These are phyloP conservation scores for Blastobotrys ciferrii DNA, from an alignment of 1,139 yeast species.

Conservation along the genomic window DNA sequence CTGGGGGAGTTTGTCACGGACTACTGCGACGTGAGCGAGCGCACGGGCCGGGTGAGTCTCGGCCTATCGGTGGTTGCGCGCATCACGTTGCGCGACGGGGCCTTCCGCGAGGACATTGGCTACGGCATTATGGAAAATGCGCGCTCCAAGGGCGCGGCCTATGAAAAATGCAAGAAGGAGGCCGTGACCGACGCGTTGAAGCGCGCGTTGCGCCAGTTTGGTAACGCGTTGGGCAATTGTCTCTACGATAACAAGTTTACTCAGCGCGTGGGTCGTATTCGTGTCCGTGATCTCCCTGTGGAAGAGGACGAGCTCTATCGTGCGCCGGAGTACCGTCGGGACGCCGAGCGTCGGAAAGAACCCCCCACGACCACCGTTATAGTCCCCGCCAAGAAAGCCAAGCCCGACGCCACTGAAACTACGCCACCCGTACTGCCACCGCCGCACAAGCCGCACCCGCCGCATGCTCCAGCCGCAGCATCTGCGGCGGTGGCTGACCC, in stretches of 20 bases:
- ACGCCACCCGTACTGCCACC: neutral
- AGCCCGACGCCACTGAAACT: neutral
- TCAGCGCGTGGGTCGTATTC: slow-evolving; percentile 50
- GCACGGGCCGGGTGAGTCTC: slow-evolving; percentile 48
- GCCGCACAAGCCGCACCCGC: no score
- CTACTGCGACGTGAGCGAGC: slow-evolving; percentile 32
- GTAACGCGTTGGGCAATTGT: slow-evolving; percentile 75
- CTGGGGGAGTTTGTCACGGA: slow-evolving; percentile 41
- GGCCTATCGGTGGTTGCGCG: slow-evolving; percentile 67
- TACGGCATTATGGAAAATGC: slow-evolving; percentile 71
- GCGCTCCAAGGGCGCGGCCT: slow-evolving; percentile 60
- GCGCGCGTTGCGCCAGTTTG: slow-evolving; percentile 72
- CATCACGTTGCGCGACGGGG: slow-evolving; percentile 67
- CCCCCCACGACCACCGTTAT: slow-evolving; percentile 1
- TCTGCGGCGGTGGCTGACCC: no score
- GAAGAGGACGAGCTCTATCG: slow-evolving; percentile 14
- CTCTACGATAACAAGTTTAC: slow-evolving; percentile 61
- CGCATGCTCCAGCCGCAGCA: no score
- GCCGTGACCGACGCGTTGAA: slow-evolving; percentile 78
- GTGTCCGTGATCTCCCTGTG: slow-evolving; percentile 19
- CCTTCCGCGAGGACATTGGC: slow-evolving; percentile 75
- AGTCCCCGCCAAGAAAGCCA: slow-evolving; percentile 1
- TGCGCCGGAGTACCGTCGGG: neutral
- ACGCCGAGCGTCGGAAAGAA: neutral
- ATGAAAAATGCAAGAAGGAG: slow-evolving; percentile 73